Percentiles rank a stretch among this genome's conserved stretches.
These are phyloP conservation scores for Microbotryum scabiosae DNA, from an alignment of 1,284 basidiomycete genomes.

Conservation along the genomic window DNA sequence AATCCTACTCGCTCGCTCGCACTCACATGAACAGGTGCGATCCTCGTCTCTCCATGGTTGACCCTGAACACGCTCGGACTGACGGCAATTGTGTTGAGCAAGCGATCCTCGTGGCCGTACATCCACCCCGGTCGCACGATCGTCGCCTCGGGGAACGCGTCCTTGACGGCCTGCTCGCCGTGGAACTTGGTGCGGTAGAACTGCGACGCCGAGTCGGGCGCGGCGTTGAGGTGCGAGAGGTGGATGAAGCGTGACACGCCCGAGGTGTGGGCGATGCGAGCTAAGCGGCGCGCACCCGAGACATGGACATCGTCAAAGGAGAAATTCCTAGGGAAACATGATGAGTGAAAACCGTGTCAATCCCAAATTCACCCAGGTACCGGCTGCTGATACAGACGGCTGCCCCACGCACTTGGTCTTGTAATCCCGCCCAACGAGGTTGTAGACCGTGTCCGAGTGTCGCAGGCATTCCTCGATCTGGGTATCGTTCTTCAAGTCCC, in stretches of 20 bases:
- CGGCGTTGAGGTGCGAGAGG: conserved; percentile 91
- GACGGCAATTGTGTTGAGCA: conserved; percentile 85
- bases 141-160: conserved; percentile 76
- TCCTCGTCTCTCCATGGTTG: conserved; percentile 75
- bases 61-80: conserved; percentile 94
- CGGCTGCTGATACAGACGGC: conserved; percentile 18
- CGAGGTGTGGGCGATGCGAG: conserved; percentile 63
- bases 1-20: neutral
- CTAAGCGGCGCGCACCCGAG: conserved; percentile 58
- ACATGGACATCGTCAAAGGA: conserved; percentile 68
- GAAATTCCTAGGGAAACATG: conserved; percentile 59
- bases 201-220: conserved; percentile 63
- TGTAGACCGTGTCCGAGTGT: conserved; percentile 97
- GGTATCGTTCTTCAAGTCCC: conserved; percentile 76
- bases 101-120: conserved; percentile 90
- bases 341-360: neutral
- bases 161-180: conserved; percentile 80
- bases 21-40: conserved; percentile 84
- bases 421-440: conserved; percentile 79
- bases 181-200: conserved; percentile 86
- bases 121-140: conserved; percentile 78
- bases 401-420: conserved; percentile 65
- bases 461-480: conserved; percentile 90
- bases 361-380: neutral
- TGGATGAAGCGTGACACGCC: conserved; percentile 85